Percentiles rank a stretch among this genome's conserved stretches.
These are phyloP conservation scores for Monilinia aucupariae DNA, from an alignment of 2,329 filamentous ascomycete genomes.

Conservation along the genomic window DNA sequence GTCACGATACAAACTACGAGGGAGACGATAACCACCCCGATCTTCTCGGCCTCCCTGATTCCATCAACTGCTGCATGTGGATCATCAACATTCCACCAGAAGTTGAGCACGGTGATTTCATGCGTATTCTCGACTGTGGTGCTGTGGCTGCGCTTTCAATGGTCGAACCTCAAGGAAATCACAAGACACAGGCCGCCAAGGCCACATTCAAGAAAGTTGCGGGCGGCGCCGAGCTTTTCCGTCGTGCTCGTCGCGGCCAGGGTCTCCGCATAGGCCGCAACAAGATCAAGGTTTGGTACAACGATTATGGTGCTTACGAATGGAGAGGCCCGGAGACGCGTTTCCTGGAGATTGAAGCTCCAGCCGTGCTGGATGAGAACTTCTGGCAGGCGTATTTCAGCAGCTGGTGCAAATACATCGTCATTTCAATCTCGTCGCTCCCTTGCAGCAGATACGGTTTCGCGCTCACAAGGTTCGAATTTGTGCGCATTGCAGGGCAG, in stretches of 20 bases:
- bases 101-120: conserved; percentile 16
- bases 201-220: background rate
- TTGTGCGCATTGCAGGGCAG: background rate
- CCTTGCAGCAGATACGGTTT: background rate
- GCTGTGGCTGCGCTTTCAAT: conserved; percentile 1
- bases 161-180: background rate
- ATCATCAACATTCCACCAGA: conserved; percentile 22
- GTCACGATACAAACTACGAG: conserved; percentile 1
- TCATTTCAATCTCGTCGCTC: background rate
- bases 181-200: conserved; percentile 4
- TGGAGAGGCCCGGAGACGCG: conserved; percentile 9
- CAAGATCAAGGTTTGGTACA: conserved; percentile 14
- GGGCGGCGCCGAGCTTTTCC: background rate
- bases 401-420: conserved; percentile 2
- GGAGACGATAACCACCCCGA: conserved; percentile 12
- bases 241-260: background rate
- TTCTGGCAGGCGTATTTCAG: conserved; percentile 8
- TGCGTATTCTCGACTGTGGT: background rate
- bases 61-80: conserved; percentile 26
- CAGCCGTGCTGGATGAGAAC: background rate
- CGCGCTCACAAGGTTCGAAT: background rate
- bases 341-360: conserved; percentile 9
- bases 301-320: conserved; percentile 6
- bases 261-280: background rate
- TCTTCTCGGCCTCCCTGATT: conserved; percentile 16